These are phyloP conservation scores for Zopfochytrium polystomum DNA, from an alignment of 371 early-diverging fungal genomes.

Conservation along the genomic window DNA sequence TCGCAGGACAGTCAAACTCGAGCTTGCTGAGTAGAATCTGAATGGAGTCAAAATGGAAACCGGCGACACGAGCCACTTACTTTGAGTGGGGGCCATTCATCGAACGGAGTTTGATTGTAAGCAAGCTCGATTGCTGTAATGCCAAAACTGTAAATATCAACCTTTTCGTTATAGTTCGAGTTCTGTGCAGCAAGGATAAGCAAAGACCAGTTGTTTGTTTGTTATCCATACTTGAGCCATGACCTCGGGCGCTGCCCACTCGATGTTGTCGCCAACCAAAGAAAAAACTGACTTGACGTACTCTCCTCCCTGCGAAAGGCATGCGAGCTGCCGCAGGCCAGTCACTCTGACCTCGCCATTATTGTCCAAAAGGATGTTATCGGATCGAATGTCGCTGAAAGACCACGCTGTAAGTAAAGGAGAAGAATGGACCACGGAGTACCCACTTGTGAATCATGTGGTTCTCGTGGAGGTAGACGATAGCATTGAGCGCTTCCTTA, in stretches of 20 bases:
- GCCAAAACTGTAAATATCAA: slow-evolving; percentile 57
- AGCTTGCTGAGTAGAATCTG: slow-evolving; percentile 50
- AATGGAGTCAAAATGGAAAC: background rate
- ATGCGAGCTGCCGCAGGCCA: slow-evolving; percentile 46
- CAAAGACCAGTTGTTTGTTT: slow-evolving; percentile 3
- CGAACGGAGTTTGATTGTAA: slow-evolving; percentile 52
- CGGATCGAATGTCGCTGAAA: slow-evolving; percentile 53
- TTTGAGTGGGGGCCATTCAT: slow-evolving; percentile 55
- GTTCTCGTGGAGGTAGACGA: slow-evolving; percentile 53
- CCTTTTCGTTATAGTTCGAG: slow-evolving; percentile 43
- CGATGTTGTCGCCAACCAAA: slow-evolving; percentile 51
- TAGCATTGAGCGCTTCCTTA: slow-evolving; percentile 46
- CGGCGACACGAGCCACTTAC: slow-evolving; percentile 16
- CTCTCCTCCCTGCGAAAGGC: slow-evolving; percentile 31
- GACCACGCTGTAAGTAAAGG: background rate
- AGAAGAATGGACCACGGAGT: slow-evolving; percentile 1
- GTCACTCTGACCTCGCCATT: slow-evolving; percentile 49
- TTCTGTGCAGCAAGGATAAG: slow-evolving; percentile 29
- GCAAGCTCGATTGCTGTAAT: slow-evolving; percentile 55
- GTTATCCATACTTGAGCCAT: slow-evolving; percentile 44
- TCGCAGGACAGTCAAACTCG: slow-evolving; percentile 45
- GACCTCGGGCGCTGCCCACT: slow-evolving; percentile 60
- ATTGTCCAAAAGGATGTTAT: slow-evolving; percentile 48
- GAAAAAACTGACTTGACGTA: slow-evolving; percentile 45
- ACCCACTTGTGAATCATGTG: slow-evolving; percentile 55